Evolutionary conservation across 2,329 filamentous ascomycete species (phyloP), one percentile per base, ranked within the genome.

Genomic region (Blastomyces gilchristii): DNA sequence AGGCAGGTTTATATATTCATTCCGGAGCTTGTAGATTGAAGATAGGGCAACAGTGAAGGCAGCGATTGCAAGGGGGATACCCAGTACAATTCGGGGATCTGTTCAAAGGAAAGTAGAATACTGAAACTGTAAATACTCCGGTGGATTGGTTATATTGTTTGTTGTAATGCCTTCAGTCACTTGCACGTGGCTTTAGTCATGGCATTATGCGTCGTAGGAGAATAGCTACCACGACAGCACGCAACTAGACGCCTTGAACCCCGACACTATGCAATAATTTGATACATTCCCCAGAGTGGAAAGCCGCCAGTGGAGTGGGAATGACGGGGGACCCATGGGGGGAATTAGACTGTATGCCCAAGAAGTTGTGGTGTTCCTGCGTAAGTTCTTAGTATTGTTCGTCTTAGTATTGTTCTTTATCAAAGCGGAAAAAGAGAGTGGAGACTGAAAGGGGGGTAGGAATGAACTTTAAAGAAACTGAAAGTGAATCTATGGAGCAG

Each of bases 361-460:
- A 8, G 37, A 3, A 39, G 34, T 47, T n/a, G 16, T 60, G 56
- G 41, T n/a, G 41, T 47, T 34, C 18, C 18, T 50, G 50, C 28
- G 52, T 53, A 56, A 45, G 18, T 60, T 49, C 22, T 58, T 49
- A 49, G 58, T 37, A 59, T 59, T 59, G 58, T 59, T 37, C 16
- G 22, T 7, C 31, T 59, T 50, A 8, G 34, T 59, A 59, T 59
- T 59, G 58, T 59, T 49, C 58, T 49, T 59, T n/a, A 34, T 49
- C n/a, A 59, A 37, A 34, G 9, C 9, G n/a, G 12, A 22, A 47
- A 59, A 49, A 9, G 58, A 49, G 41, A 14, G 58, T 59, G 41
- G 58, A 49, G 58, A 39, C 22, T 49, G 58, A 25, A 34, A 58
- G 22, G 25, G 22, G 25, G 22, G n/a, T 34, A 22, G 14, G 6